These are phyloP conservation scores for Entophlyctis luteolus DNA, from an alignment of 192 early-diverging fungal genomes.

Conservation along the genomic window DNA sequence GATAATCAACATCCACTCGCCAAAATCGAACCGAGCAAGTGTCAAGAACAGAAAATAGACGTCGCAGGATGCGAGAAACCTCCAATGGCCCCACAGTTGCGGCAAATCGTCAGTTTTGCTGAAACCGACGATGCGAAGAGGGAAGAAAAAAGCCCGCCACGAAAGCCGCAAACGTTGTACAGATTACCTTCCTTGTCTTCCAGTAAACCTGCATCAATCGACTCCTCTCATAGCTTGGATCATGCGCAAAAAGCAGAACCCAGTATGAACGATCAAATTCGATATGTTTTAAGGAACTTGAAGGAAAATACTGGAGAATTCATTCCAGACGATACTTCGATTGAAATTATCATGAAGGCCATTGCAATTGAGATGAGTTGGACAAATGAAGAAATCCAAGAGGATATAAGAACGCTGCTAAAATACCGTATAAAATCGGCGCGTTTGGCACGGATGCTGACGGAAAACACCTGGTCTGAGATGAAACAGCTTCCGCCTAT, in stretches of 20 bases:
- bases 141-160: too few species aligned
- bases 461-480: neutral
- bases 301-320: neutral
- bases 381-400: neutral
- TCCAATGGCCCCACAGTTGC: neutral
- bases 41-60: neutral
- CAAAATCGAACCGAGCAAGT: neutral
- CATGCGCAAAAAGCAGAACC: too few species aligned
- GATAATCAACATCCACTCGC: neutral
- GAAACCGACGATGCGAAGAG: too few species aligned
- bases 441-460: neutral
- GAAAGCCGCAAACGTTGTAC: too few species aligned
- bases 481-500: conserved; percentile 8
- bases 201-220: too few species aligned
- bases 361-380: conserved; percentile 6
- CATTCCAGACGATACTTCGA: neutral
- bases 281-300: neutral
- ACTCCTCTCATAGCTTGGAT: too few species aligned
- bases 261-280: neutral
- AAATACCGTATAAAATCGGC: conserved; percentile 6
- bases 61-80: neutral
- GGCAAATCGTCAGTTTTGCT: too few species aligned
- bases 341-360: neutral
- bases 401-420: too few species aligned
- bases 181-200: too few species aligned